Base-by-base conservation (phyloP, 768 basidiomycete species). In the Boletus eberwhitei region DNA sequence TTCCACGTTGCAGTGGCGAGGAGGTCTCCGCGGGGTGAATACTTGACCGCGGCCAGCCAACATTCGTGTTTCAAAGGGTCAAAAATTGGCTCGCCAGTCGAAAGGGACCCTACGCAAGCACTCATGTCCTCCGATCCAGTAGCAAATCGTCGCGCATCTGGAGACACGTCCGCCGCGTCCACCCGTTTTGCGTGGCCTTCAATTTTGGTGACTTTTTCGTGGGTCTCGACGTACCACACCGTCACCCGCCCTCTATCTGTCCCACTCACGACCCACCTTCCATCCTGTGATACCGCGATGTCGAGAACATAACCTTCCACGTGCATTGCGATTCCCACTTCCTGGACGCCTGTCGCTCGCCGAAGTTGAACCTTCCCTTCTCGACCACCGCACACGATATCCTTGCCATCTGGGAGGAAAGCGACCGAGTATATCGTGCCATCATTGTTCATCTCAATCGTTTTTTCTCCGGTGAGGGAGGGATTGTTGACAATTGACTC, bases 201-300 rank as follows among this genome's bases (percentile, higher is more conserved):
- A 0, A 58, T 31, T 19, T 35, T 42, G 12, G 35, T 26, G 11
- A 31, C 42, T 14, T 41, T 50, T 35, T 46, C 29, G 13, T 29
- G 31, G n/a, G 21, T 37, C 29, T 35, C 34, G 12, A 35, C 21
- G n/a, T 36, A 4, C 53, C 53, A 57, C 5, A 57, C 42, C 22
- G 45, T 57, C 31, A 49, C 56, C 21, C 9, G n/a, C 12, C 53
- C 56, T 3, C 37, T 53, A 24, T 48, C 31, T 4, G 53, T 49
- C 56, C 57, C 57, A 41, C 26, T 31, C 26, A 47, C 39, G 21
- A 49, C 7, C 38, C 54, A 50, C 38, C 39, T 57, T 22, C 48
- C 38, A 19, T 57, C 53, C 5, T 24, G 46, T 17, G 56, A 55
- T 2, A 55, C 42, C 5, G 48, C 54, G 29, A 50, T 40, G 14